Evolutionary conservation across 805 yeast species (phyloP), one percentile per base, ranked within the genome.

Genomic region (Lipomyces sp.): DNA sequence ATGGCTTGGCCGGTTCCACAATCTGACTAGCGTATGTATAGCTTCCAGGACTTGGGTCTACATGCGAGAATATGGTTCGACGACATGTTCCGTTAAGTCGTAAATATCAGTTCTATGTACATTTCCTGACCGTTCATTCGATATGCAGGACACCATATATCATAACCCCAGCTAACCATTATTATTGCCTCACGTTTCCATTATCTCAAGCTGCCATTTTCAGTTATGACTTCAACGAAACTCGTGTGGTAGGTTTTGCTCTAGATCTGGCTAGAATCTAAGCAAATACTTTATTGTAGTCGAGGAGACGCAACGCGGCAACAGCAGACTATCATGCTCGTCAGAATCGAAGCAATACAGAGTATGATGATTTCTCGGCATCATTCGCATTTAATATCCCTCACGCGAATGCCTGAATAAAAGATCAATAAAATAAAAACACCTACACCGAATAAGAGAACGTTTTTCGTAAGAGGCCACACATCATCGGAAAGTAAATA

Each of bases 391-490:
- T 13, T 13, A 32, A 53, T 35, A n/a, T 24, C 24, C 24, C 24
- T 24, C 24, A 24, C 24, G 24, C 24, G 24, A 59, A n/a, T 7
- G 48, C 3, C 24, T 24, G n/a, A 11, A 11, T 11, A 24, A 13
- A 33, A 29, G 54, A 29, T 50, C 33, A 57, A 5, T 11, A n/a
- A 29, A 18, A 13, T n/a, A 2, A 5, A 37, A n/a, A 7, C 11
- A 60, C 66, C 15, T 67, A 67, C 70, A 18, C 56, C 62, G 62
- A 60, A 67, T 29, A 51, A 48, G 13, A 55, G 61, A 18, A 64
- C 37, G 61, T 67, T 67, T 60, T 59, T 56, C 6, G 67, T 59
- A 42, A 67, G 35, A n/a, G 70, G 70, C 65, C 68, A 64, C 11
- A 53, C 65, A 15, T 64, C 64, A 35, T 66, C 68, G 11, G 65